phyloP scores from a whole-genome alignment of 2,329 filamentous ascomycete genomes.

The Aspergillus clavatus region DNA sequence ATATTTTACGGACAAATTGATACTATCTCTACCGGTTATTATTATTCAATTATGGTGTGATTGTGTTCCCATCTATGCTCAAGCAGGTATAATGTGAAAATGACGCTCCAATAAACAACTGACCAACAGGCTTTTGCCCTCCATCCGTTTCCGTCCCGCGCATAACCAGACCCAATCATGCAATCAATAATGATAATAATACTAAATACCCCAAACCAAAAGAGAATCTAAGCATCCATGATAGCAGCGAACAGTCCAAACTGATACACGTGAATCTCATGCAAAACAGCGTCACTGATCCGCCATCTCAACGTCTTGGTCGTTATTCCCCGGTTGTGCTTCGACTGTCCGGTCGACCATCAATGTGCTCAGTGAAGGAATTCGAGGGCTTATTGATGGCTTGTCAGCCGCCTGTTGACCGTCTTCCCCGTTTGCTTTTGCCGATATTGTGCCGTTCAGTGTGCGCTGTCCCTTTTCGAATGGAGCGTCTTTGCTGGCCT shows the following conservation, averaged over 20 bases:
- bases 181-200: neutral
- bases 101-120: neutral
- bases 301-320: slow-evolving; percentile 58
- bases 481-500: slow-evolving; percentile 26
- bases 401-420: slow-evolving; percentile 16
- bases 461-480: slow-evolving; percentile 38
- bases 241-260: neutral
- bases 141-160: neutral
- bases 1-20: neutral
- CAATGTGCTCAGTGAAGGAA: slow-evolving; percentile 50
- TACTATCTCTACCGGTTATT: neutral
- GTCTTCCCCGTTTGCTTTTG: slow-evolving; percentile 21
- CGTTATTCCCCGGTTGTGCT: slow-evolving; percentile 33
- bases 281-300: slow-evolving; percentile 36
- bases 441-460: slow-evolving; percentile 26
- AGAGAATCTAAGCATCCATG: neutral
- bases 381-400: slow-evolving; percentile 26
- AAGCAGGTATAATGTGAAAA: neutral
- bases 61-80: neutral
- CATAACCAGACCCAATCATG: neutral
- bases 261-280: neutral
- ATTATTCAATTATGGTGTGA: neutral
- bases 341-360: slow-evolving; percentile 52
- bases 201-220: neutral
- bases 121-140: neutral